Evolutionary conservation across 306 rosid genomes (phyloP).

Genomic region (Bauhinia variegata): DNA sequence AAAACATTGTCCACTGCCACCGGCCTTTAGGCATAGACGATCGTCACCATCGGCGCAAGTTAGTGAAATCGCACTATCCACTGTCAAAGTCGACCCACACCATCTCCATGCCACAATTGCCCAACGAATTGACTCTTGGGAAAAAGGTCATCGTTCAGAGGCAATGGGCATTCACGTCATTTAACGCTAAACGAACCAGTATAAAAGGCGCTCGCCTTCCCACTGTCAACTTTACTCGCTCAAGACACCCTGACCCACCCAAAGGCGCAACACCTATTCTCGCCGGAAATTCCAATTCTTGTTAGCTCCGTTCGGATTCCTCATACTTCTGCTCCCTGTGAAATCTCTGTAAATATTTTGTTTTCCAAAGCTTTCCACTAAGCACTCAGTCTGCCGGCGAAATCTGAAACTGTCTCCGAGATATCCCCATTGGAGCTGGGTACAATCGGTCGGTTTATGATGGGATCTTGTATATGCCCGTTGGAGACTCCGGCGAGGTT

Average conservation of each 20-base stretch:
- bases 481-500: constrained; percentile 90
- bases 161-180: constrained; percentile 45
- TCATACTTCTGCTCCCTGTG: neutral
- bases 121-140: neutral
- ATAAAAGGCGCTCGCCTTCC: constrained; percentile 42
- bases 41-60: constrained; percentile 11
- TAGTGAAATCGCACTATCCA: neutral
- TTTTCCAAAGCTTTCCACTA: neutral
- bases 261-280: no score
- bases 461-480: constrained; percentile 90
- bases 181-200: neutral
- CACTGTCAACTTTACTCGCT: constrained; percentile 61
- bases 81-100: no score
- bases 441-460: constrained; percentile 58
- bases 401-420: constrained; percentile 34
- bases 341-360: neutral
- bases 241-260: constrained; percentile 41
- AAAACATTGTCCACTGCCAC: no score
- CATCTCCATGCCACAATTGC: neutral
- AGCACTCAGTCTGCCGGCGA: neutral
- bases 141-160: no score
- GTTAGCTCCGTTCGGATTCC: constrained; percentile 6
- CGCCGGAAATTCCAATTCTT: constrained; percentile 46
- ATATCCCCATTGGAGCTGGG: constrained; percentile 43
- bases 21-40: no score